Base-by-base conservation (phyloP, 2,329 filamentous ascomycete genomes). In the Colletotrichum spaethianum region DNA sequence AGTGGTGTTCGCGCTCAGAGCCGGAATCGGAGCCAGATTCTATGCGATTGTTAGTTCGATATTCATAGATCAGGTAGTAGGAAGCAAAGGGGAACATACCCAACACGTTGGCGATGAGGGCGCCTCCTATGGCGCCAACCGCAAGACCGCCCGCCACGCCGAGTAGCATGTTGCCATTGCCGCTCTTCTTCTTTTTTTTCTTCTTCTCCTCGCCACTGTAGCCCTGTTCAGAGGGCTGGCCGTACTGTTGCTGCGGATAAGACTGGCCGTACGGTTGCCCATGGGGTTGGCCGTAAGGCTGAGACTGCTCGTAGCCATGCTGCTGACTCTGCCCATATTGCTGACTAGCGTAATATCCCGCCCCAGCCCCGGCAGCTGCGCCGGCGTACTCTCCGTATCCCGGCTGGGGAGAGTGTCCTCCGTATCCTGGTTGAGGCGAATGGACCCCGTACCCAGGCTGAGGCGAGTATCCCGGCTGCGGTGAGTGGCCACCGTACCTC, bases 111-210 rank as follows among this genome's bases (percentile, higher is more conserved):
- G 86, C 86, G 68, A 92, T 79, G 44, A 90, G 77, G 4, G 88
- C 90, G 57, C 90, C 90, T 14, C 87, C 90, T 42, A 90, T 78
- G 53, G 85, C 87, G 73, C 89, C 89, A 11, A 86, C 82, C 0
- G 88, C 89, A 36, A 91, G 73, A 77, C 90, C 90, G 53, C 85
- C 90, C 7, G 87, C 87, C 63, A 86, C 90, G 28, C 86, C 89
- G 46, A 89, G 82, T 26, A 91, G 78, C 76, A 89, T 83, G 76
- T 86, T 86, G 44, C 86, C 85, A 65, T 83, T 84, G 33, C 86
- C 84, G 59, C 84, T 83, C 57, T 82, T 81, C 65, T 81, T 79
- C 75, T 83, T 80, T 73, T 82, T 77, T 53, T 84, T 79, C 66
- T 81, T 56, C 14, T 61, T 60, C 48, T 64, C 59, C 50, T 71